Evolutionary conservation across 2,329 filamentous ascomycete genomes (phyloP).

Genomic region (Fusarium miscanthi): DNA sequence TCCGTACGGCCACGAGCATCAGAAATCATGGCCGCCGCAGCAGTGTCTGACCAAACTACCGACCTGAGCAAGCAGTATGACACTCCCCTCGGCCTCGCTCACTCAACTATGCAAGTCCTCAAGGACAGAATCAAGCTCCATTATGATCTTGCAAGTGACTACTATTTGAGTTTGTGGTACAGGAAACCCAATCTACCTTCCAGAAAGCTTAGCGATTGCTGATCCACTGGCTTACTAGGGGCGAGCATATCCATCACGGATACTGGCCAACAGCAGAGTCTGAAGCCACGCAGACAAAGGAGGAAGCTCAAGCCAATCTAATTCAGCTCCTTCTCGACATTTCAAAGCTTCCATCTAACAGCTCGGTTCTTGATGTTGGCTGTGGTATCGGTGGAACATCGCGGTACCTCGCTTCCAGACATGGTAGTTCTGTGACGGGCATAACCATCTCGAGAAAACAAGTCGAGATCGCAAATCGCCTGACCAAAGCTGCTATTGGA

Average conservation of each 20-base stretch:
- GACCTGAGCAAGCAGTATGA: conserved; percentile 59
- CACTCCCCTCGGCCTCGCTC: conserved; percentile 57
- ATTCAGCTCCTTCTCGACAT: conserved; percentile 62
- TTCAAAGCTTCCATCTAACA: conserved; percentile 47
- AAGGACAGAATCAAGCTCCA: conserved; percentile 70
- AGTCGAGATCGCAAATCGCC: conserved; percentile 66
- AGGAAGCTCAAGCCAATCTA: conserved; percentile 67
- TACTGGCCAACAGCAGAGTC: conserved; percentile 64
- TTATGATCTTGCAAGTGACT: conserved; percentile 70
- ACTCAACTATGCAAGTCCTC: conserved; percentile 60
- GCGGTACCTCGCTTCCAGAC: conserved; percentile 63
- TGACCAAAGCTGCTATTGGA: conserved; percentile 52
- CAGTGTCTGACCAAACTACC: conserved; percentile 41
- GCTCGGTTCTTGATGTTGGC: conserved; percentile 65
- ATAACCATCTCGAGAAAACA: conserved; percentile 70
- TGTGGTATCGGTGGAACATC: conserved; percentile 71
- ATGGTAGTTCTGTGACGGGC: conserved; percentile 65
- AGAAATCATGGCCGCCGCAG: conserved; percentile 22
- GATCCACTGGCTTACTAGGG: conserved; percentile 54
- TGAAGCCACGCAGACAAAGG: conserved; percentile 63
- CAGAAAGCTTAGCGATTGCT: background rate
- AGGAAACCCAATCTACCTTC: background rate
- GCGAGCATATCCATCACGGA: conserved; percentile 72
- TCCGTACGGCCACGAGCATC: background rate
- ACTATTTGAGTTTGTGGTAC: conserved; percentile 71